A percentile compares a stretch with the other conserved stretches of the same genome.
Evolutionary conservation across 352 stramenopile species (phyloP).

Genomic region (Sclerospora graminicola): DNA sequence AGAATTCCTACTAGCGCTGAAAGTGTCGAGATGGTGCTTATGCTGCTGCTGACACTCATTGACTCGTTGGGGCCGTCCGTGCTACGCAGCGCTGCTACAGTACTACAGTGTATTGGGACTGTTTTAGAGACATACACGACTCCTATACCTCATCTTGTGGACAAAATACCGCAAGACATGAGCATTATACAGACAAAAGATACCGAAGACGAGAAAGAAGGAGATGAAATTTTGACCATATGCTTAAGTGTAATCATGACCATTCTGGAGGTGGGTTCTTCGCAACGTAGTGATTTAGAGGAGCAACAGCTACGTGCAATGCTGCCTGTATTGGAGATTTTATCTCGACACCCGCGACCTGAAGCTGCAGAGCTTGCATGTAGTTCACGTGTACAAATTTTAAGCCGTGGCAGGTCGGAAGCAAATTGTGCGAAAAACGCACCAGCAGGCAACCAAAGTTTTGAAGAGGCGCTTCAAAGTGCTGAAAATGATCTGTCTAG

Average conservation of each 20-base stretch:
- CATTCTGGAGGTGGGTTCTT: conserved; percentile 60
- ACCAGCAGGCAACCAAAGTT: too few species aligned
- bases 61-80: conserved; percentile 64
- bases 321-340: conserved; percentile 46
- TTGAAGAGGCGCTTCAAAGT: conserved; percentile 39
- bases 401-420: conserved; percentile 26
- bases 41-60: conserved; percentile 58
- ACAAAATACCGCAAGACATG: conserved; percentile 15
- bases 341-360: conserved; percentile 41
- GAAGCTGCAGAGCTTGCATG: conserved; percentile 67
- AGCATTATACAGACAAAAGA: conserved; percentile 3
- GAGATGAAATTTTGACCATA: conserved; percentile 65
- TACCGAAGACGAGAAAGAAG: conserved; percentile 37
- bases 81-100: conserved; percentile 46
- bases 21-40: conserved; percentile 47
- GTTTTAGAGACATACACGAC: conserved; percentile 54
- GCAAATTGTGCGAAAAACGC: background rate
- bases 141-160: conserved; percentile 15
- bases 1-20: conserved; percentile 24
- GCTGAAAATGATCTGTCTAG: conserved; percentile 54
- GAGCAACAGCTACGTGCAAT: conserved; percentile 48
- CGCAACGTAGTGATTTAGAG: conserved; percentile 32
- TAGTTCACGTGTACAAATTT: conserved; percentile 51
- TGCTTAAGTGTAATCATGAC: conserved; percentile 69
- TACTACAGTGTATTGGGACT: conserved; percentile 62